Conservation (phyloP, 345 rosid genomes). For the Anastatica hierochuntica region DNA sequence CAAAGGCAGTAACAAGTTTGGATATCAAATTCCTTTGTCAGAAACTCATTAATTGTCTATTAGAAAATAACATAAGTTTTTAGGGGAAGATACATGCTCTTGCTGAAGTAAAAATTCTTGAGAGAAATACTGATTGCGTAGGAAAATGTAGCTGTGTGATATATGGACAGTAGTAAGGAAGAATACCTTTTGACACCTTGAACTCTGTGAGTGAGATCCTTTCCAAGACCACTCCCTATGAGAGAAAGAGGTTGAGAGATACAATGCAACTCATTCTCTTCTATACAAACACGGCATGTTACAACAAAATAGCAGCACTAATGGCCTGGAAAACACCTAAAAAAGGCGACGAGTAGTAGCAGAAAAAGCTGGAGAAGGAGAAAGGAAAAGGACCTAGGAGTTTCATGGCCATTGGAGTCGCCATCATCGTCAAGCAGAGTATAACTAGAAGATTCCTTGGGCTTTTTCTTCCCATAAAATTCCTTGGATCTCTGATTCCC, state of each 20-base stretch:
- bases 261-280: slow-evolving; percentile 9
- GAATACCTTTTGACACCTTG: slow-evolving; percentile 42
- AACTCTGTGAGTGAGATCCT: slow-evolving; percentile 19
- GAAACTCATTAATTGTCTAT: not conserved
- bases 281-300: not conserved
- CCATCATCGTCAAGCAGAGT: slow-evolving; percentile 21
- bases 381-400: slow-evolving; percentile 12
- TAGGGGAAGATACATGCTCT: not conserved
- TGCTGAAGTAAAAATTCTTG: not conserved
- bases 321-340: too few relatives aligned
- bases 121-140: not conserved
- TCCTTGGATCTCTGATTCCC: slow-evolving; percentile 12
- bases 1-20: too few relatives aligned
- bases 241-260: slow-evolving; percentile 1
- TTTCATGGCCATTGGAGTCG: not conserved
- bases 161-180: slow-evolving; percentile 1
- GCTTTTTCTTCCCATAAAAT: slow-evolving; percentile 13
- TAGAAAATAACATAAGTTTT: not conserved
- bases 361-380: not conserved
- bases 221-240: slow-evolving; percentile 33
- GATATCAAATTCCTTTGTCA: not conserved
- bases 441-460: slow-evolving; percentile 21
- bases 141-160: not conserved
- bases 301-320: not conserved
- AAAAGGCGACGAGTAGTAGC: too few relatives aligned